Evolutionary conservation across 1,284 basidiomycete genomes (phyloP), one percentile per base, ranked within the genome.

Genomic region (Wallemia hederae): DNA sequence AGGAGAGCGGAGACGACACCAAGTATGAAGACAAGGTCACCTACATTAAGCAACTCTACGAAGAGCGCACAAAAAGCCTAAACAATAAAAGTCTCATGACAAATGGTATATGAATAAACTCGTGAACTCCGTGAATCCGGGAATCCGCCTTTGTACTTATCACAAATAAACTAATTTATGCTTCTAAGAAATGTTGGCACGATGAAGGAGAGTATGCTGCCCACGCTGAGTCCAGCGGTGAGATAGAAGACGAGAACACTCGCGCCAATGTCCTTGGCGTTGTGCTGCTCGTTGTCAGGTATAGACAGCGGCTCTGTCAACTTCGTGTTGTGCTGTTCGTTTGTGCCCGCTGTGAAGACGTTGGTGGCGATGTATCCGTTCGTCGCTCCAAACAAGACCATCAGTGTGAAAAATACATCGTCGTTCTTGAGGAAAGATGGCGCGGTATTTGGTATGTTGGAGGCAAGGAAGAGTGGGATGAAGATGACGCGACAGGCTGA

Each of bases 1-100:
- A 76, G 58, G 73, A 77, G 26, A 75, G 78, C 65, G 73, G 76
- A 55, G 74, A 75, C 67, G 61, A 59, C 61, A 29, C 65, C 69
- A 26, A 66, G 71, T 60, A 61, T 61, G 27, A 62, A 64, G 24
- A 67, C 65, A 49, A 49, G 39, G n/a, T 49, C 9, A 49, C 39
- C 22, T 49, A 49, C 19, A 49, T 49, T 49, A 49, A 49, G 19
- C 39, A 49, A n/a, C 39, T 49, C 39, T 49, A 49, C 22, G 39
- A 49, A n/a, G 39, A 49, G 19, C 39, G 39, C 5, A 17, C 39
- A n/a, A 49, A 49, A 22, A 17, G 14, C 5, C n/a, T 49, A 49
- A 49, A 49, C n/a, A 22, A 49, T n/a, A 7, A 49, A n/a, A 49
- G 5, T 17, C 11, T 17, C n/a, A 17, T 49, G n/a, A 49, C 39